A percentile compares a stretch with the other conserved stretches of the same genome.
phyloP scores from a whole-genome alignment of 176 grass and related monocot genomes.

The Metroxylon sagu region DNA sequence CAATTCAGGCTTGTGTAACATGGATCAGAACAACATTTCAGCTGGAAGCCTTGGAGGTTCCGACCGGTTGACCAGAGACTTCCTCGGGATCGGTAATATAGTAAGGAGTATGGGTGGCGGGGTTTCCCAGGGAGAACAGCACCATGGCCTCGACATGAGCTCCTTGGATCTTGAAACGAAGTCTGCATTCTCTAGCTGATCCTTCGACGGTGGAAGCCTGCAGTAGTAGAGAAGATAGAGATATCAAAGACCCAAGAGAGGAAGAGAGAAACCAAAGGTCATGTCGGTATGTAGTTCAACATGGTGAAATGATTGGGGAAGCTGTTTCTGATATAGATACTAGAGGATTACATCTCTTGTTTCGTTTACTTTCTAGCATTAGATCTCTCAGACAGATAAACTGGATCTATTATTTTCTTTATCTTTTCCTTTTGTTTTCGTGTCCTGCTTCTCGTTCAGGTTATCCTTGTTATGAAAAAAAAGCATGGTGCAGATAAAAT shows the following conservation, averaged over 20 bases:
- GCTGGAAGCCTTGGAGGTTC: background rate
- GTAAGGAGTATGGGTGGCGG: background rate
- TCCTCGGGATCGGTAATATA: constrained; percentile 5
- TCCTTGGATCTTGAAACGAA: background rate
- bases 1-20: background rate
- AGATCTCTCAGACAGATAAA: no score
- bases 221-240: background rate
- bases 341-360: no score
- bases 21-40: background rate
- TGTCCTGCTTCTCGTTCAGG: no score
- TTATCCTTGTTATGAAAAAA: no score
- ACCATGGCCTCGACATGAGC: background rate
- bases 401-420: no score
- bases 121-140: background rate
- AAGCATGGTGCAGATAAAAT: no score
- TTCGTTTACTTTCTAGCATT: no score
- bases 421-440: no score
- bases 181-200: background rate
- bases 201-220: constrained; percentile 1
- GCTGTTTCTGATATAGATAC: no score
- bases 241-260: background rate
- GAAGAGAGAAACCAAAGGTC: background rate
- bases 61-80: constrained; percentile 7
- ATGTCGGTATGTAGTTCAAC: no score
- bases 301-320: no score